Evolutionary conservation across 176 grass and related monocot genomes (phyloP).

Genomic region (Areca catechu): DNA sequence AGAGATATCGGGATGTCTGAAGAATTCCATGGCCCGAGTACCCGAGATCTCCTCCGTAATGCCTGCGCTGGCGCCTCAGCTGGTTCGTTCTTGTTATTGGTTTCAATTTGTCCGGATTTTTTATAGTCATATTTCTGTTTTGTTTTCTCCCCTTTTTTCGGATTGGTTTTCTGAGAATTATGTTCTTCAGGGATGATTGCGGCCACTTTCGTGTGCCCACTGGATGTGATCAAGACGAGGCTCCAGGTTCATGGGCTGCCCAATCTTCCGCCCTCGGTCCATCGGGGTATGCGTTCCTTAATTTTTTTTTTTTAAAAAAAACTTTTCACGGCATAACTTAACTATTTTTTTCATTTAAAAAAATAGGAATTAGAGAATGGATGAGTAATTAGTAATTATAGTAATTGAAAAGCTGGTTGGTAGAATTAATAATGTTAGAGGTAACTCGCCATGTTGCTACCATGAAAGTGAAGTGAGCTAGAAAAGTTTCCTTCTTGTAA

Average conservation of each 20-base stretch:
- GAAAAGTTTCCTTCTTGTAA: too few relatives aligned
- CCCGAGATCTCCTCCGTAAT: slow-evolving; percentile 26
- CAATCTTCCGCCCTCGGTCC: slow-evolving; percentile 22
- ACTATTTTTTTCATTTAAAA: too few relatives aligned
- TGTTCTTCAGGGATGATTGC: slow-evolving; percentile 48
- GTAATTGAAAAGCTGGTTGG: too few relatives aligned
- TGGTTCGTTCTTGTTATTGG: slow-evolving; percentile 22
- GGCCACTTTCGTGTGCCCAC: slow-evolving; percentile 66
- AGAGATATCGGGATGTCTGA: background rate
- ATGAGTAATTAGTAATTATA: too few relatives aligned
- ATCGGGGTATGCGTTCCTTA: background rate
- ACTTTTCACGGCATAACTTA: too few relatives aligned
- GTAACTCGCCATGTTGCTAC: too few relatives aligned
- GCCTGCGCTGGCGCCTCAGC: slow-evolving; percentile 54
- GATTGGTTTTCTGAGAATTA: slow-evolving; percentile 13
- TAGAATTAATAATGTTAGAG: too few relatives aligned
- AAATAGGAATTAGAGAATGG: too few relatives aligned
- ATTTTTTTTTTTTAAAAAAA: too few relatives aligned
- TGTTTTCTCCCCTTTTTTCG: background rate
- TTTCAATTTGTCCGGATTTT: background rate
- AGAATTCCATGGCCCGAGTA: background rate
- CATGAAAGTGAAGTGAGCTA: too few relatives aligned
- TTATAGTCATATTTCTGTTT: background rate
- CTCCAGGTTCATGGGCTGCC: slow-evolving; percentile 75
- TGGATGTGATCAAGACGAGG: slow-evolving; percentile 90